Evolutionary conservation across 192 early-diverging fungal genomes (phyloP).

Genomic region (Backusella circina): DNA sequence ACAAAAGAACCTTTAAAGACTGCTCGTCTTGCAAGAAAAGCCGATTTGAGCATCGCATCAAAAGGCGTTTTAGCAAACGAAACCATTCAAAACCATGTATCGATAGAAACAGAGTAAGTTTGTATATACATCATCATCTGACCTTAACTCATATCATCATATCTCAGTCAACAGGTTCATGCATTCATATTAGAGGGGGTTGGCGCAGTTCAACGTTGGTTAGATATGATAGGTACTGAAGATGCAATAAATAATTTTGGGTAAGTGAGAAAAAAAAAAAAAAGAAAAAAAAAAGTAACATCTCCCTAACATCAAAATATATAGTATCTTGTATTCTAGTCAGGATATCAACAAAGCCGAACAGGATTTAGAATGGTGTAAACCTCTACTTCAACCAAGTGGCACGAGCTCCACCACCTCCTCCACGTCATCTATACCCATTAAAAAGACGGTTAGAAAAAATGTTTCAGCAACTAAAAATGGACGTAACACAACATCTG

Average conservation of each 20-base stretch:
- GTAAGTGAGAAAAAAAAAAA: background rate
- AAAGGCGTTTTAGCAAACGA: background rate
- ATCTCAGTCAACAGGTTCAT: background rate
- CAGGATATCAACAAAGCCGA: background rate
- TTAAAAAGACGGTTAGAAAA: background rate
- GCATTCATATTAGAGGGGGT: slow-evolving; percentile 10
- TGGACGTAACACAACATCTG: background rate
- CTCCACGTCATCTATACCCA: background rate
- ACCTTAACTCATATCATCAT: too few species aligned
- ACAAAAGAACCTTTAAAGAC: background rate
- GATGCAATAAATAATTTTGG: background rate
- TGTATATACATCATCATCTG: background rate
- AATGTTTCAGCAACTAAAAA: background rate
- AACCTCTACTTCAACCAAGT: background rate
- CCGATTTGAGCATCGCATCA: background rate
- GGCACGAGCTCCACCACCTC: background rate
- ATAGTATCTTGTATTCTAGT: background rate
- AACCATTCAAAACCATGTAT: background rate
- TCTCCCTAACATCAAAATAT: background rate
- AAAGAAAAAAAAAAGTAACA: background rate
- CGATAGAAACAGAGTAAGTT: background rate
- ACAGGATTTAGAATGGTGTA: background rate
- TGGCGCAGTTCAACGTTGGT: slow-evolving; percentile 7
- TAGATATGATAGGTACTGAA: background rate
- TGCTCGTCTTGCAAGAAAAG: background rate